These are phyloP conservation scores for Colletotrichum nymphaeae DNA, from an alignment of 2,329 filamentous ascomycete genomes.

Conservation along the genomic window DNA sequence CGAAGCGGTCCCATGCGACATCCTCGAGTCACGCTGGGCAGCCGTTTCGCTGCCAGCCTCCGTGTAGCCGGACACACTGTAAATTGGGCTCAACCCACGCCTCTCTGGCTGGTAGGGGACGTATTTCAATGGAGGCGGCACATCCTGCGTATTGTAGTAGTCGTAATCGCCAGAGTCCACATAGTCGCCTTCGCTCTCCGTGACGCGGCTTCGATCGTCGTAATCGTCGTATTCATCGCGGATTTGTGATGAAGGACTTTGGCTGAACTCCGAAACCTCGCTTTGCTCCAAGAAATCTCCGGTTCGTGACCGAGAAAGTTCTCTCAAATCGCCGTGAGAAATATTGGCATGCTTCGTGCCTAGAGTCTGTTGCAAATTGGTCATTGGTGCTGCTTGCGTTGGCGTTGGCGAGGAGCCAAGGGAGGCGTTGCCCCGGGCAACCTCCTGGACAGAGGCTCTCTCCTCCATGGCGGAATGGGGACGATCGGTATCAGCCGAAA, in stretches of 20 bases:
- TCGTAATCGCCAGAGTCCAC: conserved; percentile 54
- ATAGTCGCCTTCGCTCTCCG: conserved; percentile 45
- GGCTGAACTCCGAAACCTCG: conserved; percentile 49
- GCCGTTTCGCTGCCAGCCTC: conserved; percentile 73
- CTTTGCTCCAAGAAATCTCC: conserved; percentile 56
- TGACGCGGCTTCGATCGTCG: conserved; percentile 21
- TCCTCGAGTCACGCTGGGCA: conserved; percentile 66
- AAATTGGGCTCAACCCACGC: conserved; percentile 86
- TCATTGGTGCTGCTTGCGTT: conserved; percentile 61
- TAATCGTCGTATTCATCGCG: conserved; percentile 57
- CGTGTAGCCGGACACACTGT: conserved; percentile 89
- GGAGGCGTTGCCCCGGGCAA: conserved; percentile 65
- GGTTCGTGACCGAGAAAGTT: conserved; percentile 56
- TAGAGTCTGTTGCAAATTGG: conserved; percentile 66
- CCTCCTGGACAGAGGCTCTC: conserved; percentile 70
- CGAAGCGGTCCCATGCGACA: conserved; percentile 63
- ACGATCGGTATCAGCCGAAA: conserved; percentile 82
- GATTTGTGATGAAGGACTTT: conserved; percentile 47
- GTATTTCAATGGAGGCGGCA: conserved; percentile 73
- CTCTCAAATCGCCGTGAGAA: conserved; percentile 68
- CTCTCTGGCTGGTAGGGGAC: conserved; percentile 76
- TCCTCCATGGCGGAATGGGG: conserved; percentile 76
- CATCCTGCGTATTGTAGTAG: conserved; percentile 70
- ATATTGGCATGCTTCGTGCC: conserved; percentile 76
- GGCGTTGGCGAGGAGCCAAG: conserved; percentile 75